Base-by-base conservation (phyloP, 2,329 filamentous ascomycete genomes). In the Epichloe hybrida region DNA sequence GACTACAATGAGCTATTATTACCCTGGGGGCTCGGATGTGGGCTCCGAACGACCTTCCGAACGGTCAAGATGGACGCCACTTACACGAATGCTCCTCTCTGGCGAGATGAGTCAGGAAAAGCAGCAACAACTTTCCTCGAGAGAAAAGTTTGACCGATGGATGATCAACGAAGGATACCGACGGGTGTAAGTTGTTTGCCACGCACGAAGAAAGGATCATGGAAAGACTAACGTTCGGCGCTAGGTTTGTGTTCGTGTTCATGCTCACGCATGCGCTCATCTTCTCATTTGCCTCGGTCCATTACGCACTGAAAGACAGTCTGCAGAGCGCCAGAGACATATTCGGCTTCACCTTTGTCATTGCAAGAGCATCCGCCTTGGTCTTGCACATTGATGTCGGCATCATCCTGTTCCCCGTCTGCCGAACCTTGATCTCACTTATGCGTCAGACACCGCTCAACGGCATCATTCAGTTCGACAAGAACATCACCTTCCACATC, bases 401-500 rank as follows among this genome's bases (percentile, higher is more conserved):
- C 35, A 72, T 93, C 62, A 76, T 94, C 57, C 73, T 93, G 34
- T 82, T 91, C 58, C 86, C 88, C 43, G 86, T 93, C 47, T 93
- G 87, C 72, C 79, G 87, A 53, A 93, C 86, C 12, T 77, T 93
- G 59, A 88, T 93, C 62, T 93, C 86, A 49, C 77, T 91, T 54
- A 77, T 83, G 49, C 79, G 87, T 55, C 84, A 88, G 63, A 93
- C 87, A 6, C 85, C 87, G 7, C 73, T 93, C 51, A 90, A 91
- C 66, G 86, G 87, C 58, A 87, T 93, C 62, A 84, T 94, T 57
- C 87, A 88, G 59, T 89, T 93, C 67, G 86, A 89, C 71, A 90
- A 89, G 74, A 89, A 90, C 69, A 89, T 90, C 65, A 87, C 85
- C 43, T 91, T 93, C 69, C 87, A 93, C 72, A 91, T 88, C 69